Conservation (phyloP, 208 protist species). For the Porcisia hertigi region DNA sequence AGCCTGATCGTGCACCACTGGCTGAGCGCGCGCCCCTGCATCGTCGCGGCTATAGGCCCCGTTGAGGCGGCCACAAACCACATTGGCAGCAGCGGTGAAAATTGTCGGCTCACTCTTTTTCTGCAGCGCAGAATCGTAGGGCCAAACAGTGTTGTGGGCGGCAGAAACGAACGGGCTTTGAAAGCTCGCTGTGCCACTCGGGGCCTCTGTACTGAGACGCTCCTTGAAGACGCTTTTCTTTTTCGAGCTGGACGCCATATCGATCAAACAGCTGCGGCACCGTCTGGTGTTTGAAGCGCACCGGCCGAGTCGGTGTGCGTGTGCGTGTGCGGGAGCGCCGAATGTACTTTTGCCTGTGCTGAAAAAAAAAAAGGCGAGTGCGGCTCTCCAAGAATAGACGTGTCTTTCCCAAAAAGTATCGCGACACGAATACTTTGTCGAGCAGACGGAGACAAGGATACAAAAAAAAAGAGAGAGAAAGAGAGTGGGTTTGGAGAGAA, state of each 20-base stretch:
- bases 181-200: slow-evolving; percentile 6
- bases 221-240: slow-evolving; percentile 24
- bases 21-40: slow-evolving; percentile 8
- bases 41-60: slow-evolving; percentile 10
- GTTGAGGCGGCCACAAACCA: slow-evolving; percentile 15
- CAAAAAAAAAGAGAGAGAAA: too few relatives aligned
- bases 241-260: slow-evolving; percentile 14
- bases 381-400: too few relatives aligned
- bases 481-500: too few relatives aligned
- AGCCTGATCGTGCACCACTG: not conserved
- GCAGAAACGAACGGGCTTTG: slow-evolving; percentile 28
- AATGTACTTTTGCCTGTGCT: not conserved
- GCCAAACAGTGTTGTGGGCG: slow-evolving; percentile 26
- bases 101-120: not conserved
- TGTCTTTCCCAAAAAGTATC: too few relatives aligned
- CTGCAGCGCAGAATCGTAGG: slow-evolving; percentile 4
- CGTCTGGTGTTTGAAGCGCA: not conserved
- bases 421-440: too few relatives aligned
- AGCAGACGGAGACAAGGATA: too few relatives aligned
- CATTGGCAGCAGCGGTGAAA: slow-evolving; percentile 32
- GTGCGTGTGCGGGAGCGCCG: not conserved
- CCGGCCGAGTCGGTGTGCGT: too few relatives aligned
- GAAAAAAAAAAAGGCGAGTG: not conserved
- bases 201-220: slow-evolving; percentile 4
- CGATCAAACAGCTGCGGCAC: not conserved